Percentiles rank a stretch among this genome's conserved stretches.
phyloP scores from a whole-genome alignment of 2,329 filamentous ascomycete genomes.

The Fusarium musae region DNA sequence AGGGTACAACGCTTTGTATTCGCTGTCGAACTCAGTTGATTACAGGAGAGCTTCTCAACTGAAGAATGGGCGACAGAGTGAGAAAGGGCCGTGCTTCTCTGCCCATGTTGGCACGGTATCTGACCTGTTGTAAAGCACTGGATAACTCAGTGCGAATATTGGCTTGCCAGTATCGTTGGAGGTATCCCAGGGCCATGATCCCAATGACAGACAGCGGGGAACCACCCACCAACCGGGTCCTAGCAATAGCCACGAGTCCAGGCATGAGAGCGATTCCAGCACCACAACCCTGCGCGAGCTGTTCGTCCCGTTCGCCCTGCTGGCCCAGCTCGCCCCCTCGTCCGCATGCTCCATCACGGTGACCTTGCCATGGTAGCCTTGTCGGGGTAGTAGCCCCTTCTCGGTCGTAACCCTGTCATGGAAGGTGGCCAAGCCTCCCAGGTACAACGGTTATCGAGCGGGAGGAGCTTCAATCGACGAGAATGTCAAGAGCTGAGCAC shows the following conservation, averaged over 20 bases:
- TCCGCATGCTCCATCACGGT: slow-evolving; percentile 31
- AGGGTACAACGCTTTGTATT: slow-evolving; percentile 33
- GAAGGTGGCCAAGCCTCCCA: slow-evolving; percentile 40
- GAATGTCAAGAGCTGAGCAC: slow-evolving; percentile 32
- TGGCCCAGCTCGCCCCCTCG: slow-evolving; percentile 40
- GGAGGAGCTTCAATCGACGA: slow-evolving; percentile 26
- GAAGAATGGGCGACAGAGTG: slow-evolving; percentile 8
- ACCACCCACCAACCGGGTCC: slow-evolving; percentile 43
- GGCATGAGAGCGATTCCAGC: slow-evolving; percentile 38
- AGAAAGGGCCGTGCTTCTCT: slow-evolving; percentile 31
- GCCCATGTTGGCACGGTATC: slow-evolving; percentile 27
- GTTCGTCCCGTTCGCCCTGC: slow-evolving; percentile 42
- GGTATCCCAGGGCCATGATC: slow-evolving; percentile 30
- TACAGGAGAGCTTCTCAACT: slow-evolving; percentile 11
- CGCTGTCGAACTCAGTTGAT: slow-evolving; percentile 21
- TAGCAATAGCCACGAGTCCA: slow-evolving; percentile 40
- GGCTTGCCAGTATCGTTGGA: slow-evolving; percentile 26
- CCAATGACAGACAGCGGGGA: slow-evolving; percentile 44
- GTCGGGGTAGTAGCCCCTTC: slow-evolving; percentile 43
- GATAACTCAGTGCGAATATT: slow-evolving; percentile 27
- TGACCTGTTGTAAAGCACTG: background rate
- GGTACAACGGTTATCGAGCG: slow-evolving; percentile 17
- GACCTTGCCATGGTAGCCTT: slow-evolving; percentile 42
- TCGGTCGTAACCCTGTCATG: slow-evolving; percentile 45
- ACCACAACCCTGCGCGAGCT: slow-evolving; percentile 39